phyloP scores from a whole-genome alignment of 208 protist species.

The Trypanosoma caninum region DNA sequence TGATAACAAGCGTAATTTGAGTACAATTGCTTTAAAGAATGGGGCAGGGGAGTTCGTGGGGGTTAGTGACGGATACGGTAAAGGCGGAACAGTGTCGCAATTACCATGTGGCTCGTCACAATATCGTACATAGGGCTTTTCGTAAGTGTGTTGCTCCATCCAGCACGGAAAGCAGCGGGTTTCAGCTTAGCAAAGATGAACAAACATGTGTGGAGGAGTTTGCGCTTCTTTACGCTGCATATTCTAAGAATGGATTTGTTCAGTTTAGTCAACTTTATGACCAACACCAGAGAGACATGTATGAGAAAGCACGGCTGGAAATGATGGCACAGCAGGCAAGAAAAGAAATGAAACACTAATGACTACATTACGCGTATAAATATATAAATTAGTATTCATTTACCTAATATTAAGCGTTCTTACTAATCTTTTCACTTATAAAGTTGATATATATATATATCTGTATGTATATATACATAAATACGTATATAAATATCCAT shows the following conservation, averaged over 20 bases:
- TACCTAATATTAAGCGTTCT: neutral
- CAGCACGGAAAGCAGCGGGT: conserved; percentile 41
- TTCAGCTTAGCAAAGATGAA: conserved; percentile 47
- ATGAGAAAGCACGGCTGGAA: conserved; percentile 51
- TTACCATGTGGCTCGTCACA: conserved; percentile 58
- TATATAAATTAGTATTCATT: neutral
- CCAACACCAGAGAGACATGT: conserved; percentile 69
- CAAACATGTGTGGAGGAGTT: conserved; percentile 79
- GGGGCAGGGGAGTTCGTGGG: conserved; percentile 60
- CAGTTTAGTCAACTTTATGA: conserved; percentile 73
- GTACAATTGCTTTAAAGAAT: conserved; percentile 25
- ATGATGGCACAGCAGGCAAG: conserved; percentile 64
- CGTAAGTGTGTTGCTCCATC: conserved; percentile 72
- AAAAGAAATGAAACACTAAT: conserved; percentile 57
- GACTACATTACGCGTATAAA: neutral
- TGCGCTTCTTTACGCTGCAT: conserved; percentile 68
- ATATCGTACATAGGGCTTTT: conserved; percentile 58
- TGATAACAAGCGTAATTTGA: neutral
- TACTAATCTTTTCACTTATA: no score
- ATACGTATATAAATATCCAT: neutral
- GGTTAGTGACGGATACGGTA: conserved; percentile 63
- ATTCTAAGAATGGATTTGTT: conserved; percentile 52
- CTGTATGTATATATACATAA: neutral
- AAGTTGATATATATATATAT: neutral
- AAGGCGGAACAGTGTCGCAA: conserved; percentile 65